Percentiles rank a stretch among this genome's conserved stretches.
Evolutionary conservation across 345 rosid genomes (phyloP).

Genomic region (Melastoma malabathricum): DNA sequence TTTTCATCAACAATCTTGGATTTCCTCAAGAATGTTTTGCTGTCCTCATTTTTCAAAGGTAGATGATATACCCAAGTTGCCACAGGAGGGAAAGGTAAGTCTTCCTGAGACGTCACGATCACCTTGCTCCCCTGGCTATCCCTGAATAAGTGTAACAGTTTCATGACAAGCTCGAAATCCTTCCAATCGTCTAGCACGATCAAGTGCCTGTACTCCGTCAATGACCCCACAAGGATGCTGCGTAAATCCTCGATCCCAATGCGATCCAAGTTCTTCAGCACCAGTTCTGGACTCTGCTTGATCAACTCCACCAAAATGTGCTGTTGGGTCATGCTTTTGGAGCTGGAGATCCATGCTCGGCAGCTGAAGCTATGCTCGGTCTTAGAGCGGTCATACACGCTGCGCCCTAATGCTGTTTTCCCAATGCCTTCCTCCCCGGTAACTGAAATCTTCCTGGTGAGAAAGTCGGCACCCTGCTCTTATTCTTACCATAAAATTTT

Average conservation of each 20-base stretch:
- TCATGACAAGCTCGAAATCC: not conserved
- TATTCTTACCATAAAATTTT: too few relatives aligned
- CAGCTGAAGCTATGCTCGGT: not conserved
- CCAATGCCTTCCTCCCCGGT: constrained; percentile 19
- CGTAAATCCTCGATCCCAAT: not conserved
- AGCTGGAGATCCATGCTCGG: constrained; percentile 12
- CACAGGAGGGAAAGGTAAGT: too few relatives aligned
- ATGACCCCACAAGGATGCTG: not conserved
- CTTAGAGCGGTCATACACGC: not conserved
- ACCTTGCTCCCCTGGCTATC: not conserved
- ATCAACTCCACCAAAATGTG: constrained; percentile 5
- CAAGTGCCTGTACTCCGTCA: constrained; percentile 5
- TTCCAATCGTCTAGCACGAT: constrained; percentile 1
- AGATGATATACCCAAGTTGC: too few relatives aligned
- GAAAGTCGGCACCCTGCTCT: too few relatives aligned
- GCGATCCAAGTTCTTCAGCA: constrained; percentile 4
- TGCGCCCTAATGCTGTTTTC: constrained; percentile 21
- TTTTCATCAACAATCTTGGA: too few relatives aligned
- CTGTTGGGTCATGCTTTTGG: too few relatives aligned
- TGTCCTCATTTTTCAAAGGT: not conserved
- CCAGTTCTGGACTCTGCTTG: constrained; percentile 2
- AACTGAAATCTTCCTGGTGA: constrained; percentile 6
- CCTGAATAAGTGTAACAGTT: not conserved
- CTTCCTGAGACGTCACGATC: not conserved
- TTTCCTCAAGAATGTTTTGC: constrained; percentile 4